Percentiles rank a stretch among this genome's conserved stretches.
Conservation (phyloP, 2,329 filamentous ascomycete genomes). For the Septoria linicola region DNA sequence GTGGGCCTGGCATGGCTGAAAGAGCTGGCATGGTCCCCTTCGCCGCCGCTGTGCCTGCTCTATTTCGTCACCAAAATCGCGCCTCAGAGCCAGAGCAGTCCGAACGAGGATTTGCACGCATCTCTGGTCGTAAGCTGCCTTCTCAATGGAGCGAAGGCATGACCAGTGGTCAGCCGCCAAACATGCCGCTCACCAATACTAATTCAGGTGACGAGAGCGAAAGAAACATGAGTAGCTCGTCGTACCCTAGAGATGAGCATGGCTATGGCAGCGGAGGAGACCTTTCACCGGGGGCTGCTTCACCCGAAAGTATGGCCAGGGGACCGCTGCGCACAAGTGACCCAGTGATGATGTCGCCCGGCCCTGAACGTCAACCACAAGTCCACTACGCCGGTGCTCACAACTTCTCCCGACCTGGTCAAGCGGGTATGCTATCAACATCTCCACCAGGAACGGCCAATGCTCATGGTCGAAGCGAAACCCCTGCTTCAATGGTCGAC, state of each 20-base stretch:
- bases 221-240: conserved; percentile 36
- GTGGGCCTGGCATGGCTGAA: conserved; percentile 43
- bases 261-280: conserved; percentile 39
- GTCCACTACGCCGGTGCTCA: conserved; percentile 36
- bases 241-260: conserved; percentile 48
- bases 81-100: conserved; percentile 25
- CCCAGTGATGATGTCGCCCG: conserved; percentile 34
- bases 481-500: conserved; percentile 21
- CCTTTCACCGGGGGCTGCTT: conserved; percentile 14
- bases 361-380: conserved; percentile 37
- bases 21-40: conserved; percentile 41
- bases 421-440: conserved; percentile 15
- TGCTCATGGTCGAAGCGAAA: conserved; percentile 21
- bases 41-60: conserved; percentile 39
- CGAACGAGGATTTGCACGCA: conserved; percentile 48
- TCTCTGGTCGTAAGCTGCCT: conserved; percentile 51
- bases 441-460: conserved; percentile 19
- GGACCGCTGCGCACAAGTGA: conserved; percentile 15
- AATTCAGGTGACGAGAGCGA: conserved; percentile 1
- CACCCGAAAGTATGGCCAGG: conserved; percentile 15
- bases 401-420: conserved; percentile 23
- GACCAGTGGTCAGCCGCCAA: conserved; percentile 36
- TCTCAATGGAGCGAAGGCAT: conserved; percentile 51
- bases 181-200: conserved; percentile 22
- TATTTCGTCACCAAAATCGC: conserved; percentile 40